These are phyloP conservation scores for Nemania serpens DNA, from an alignment of 2,329 filamentous ascomycete species.

Conservation along the genomic window DNA sequence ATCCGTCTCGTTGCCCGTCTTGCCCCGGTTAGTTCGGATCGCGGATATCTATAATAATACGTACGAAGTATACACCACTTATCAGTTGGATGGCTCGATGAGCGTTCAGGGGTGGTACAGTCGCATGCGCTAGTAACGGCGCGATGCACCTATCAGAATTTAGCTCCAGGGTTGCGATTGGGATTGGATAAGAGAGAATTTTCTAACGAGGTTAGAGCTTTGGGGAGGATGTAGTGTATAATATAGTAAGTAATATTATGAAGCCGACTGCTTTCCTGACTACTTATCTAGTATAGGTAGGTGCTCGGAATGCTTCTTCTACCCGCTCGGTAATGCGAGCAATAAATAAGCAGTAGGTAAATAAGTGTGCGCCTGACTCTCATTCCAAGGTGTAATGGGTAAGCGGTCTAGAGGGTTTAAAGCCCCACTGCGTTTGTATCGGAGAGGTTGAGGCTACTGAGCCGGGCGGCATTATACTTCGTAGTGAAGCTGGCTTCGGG, in stretches of 20 bases:
- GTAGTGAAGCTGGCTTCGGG: background rate
- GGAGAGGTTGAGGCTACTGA: too few relatives aligned
- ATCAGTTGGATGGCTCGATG: constrained; percentile 10
- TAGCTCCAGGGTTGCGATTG: background rate
- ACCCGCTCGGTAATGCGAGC: background rate
- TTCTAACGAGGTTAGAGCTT: background rate
- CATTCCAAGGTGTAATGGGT: background rate
- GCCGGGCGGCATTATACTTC: too few relatives aligned
- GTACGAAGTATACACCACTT: background rate
- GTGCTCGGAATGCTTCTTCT: background rate
- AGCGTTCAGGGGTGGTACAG: constrained; percentile 20
- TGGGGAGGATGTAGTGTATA: background rate
- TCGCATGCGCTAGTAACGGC: constrained; percentile 7
- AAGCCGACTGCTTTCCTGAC: too few relatives aligned
- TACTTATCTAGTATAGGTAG: background rate
- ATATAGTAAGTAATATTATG: too few relatives aligned
- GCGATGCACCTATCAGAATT: constrained; percentile 12
- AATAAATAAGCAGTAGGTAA: background rate
- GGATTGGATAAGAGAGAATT: constrained; percentile 10
- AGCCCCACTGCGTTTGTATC: too few relatives aligned
- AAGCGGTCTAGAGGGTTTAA: too few relatives aligned
- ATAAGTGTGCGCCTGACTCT: background rate
- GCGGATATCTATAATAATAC: too few relatives aligned
- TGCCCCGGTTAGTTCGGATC: background rate
- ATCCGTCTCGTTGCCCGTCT: background rate